Evolutionary conservation across 2,329 filamentous ascomycete genomes (phyloP), one percentile per base, ranked within the genome.

Genomic region (Talaromyces atroroseus): DNA sequence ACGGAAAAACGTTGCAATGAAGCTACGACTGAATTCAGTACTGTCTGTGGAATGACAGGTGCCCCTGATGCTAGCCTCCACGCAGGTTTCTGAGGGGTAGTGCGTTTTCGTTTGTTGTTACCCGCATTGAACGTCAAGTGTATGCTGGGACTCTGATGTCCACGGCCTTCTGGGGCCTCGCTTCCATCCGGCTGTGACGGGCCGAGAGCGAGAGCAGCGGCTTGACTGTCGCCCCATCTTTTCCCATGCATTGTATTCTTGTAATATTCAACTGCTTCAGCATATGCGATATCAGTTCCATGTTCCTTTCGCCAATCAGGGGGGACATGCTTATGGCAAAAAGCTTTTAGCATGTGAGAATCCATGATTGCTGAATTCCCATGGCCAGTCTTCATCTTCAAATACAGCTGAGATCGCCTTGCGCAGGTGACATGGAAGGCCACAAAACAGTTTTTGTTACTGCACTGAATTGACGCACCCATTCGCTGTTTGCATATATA

Each of bases 371-470:
- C 87, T 32, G 89, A 80, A 12, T 85, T 85, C 51, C 89, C 89
- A 61, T 92, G 89, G 54, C 84, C 89, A 51, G 92, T 91, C 75
- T 97, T 99, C 94, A 99, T 99, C 74, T 92, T 92, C 62, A 99
- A 78, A 68, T 90, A 97, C 0, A 99, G 80, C 60, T 87, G 86
- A 49, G 92, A 91, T 65, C 89, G 85, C 55, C 94, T 84, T 23
- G 94, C 94, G 70, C 94, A 99, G 5, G 94, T 97, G 54, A 96
- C 91, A 73, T 99, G 94, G 71, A 99, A 99, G 8, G 94, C 94
- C 67, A 92, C 87, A 68, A 95, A 99, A 72, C 94, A 99, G 60
- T 88, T 90, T 74, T 96, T 97, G 76, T 97, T 96, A 59, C 92
- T 90, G 72, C 94, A 99, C 72, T 99, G 94, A 59, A 99, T 96